Evolutionary conservation across 768 basidiomycete genomes (phyloP).

Genomic region (Lactarius psammicola): DNA sequence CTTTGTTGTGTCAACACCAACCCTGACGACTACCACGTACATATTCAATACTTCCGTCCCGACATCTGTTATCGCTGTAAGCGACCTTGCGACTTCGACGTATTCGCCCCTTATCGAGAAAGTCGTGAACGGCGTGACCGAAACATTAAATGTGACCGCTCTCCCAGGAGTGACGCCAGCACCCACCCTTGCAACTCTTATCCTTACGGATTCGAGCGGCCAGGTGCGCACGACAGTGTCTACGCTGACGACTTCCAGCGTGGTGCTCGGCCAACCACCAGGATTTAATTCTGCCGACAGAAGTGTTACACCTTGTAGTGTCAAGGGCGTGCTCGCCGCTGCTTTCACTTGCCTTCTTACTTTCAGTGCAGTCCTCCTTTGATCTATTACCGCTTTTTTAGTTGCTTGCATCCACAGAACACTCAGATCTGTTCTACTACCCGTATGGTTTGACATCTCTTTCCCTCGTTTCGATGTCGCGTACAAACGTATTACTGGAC

Average conservation of each 20-base stretch:
- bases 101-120: constrained; percentile 54
- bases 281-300: constrained; percentile 37
- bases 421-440: not conserved
- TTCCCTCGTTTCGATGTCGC: constrained; percentile 3
- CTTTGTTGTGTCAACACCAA: constrained; percentile 62
- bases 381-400: constrained; percentile 11
- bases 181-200: constrained; percentile 53
- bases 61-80: constrained; percentile 42
- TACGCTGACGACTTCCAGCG: constrained; percentile 44
- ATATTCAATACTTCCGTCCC: constrained; percentile 65
- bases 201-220: constrained; percentile 57
- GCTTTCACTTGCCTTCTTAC: constrained; percentile 9
- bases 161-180: constrained; percentile 56
- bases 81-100: constrained; percentile 69
- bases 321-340: not conserved
- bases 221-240: constrained; percentile 53
- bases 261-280: constrained; percentile 63
- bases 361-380: constrained; percentile 5
- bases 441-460: not conserved
- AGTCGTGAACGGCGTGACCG: constrained; percentile 27
- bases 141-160: constrained; percentile 47
- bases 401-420: constrained; percentile 3
- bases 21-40: constrained; percentile 61
- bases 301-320: not conserved
- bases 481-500: constrained; percentile 14